Evolutionary conservation across 306 rosid species (phyloP), one percentile per base, ranked within the genome.

Genomic region (Trifolium subterraneum): DNA sequence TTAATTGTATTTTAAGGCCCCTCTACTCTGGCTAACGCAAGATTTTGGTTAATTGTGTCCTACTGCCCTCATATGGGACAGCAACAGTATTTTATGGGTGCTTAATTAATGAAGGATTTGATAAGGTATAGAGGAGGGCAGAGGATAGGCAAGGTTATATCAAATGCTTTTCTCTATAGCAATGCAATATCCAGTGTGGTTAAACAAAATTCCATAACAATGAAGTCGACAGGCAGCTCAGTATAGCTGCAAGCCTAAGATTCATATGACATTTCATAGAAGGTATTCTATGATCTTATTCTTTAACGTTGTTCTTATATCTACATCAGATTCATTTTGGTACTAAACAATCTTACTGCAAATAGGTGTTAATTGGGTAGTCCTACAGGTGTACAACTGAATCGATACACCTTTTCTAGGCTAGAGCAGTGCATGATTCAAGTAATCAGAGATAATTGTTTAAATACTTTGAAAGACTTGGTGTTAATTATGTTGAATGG

Each of bases 401-500:
- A 25, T 52, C 22, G 52, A 48, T 48, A 74, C 65, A 36, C 54
- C 64, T 63, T 50, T 64, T 74, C 42, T 45, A 6, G 71, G 64
- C 51, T 63, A 22, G 33, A 61, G 38, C 48, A 33, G 10, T 11
- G 27, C 52, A 35, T 45, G 20, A 62, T 35, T 48, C 16, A 20
- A 47, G 62, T 29, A 16, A 9, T 22, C 67, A 14, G 36, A 36
- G 52, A 31, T 31, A 20, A 48, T 48, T 63, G 63, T 13, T 61
- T 12, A 48, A 48, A 33, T 20, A 55, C 55, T 65, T 39, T 55
- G 68, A 66, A 75, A 55, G 15, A 74, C 18, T 19, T 1, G 3
- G 31, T 1, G 31, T 47, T 62, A 44, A 6, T 63, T 20, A 35
- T 20, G 25, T 74, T 59, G n/a, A 65, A 75, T 63, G 52, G 25